Percentiles rank a stretch among this genome's conserved stretches.
These are phyloP conservation scores for Tulasnella calospora DNA, from an alignment of 768 basidiomycete genomes.

Conservation along the genomic window DNA sequence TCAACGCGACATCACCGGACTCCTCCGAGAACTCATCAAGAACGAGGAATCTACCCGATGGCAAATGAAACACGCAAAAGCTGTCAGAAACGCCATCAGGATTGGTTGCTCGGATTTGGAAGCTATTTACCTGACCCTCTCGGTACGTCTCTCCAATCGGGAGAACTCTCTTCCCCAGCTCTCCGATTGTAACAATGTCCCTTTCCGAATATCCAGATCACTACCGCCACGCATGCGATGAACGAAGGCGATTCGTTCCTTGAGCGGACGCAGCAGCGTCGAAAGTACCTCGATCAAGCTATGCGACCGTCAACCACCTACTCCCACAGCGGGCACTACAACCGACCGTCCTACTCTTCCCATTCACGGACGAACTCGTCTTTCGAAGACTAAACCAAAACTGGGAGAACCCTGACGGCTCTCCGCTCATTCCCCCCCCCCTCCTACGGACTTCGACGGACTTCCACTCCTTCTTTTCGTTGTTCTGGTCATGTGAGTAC, in stretches of 20 bases:
- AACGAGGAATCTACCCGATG: slow-evolving; percentile 22
- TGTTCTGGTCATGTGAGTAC: background rate
- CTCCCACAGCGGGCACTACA: background rate
- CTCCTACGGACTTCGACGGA: background rate
- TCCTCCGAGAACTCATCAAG: slow-evolving; percentile 23
- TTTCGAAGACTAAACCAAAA: background rate
- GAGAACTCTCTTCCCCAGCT: background rate
- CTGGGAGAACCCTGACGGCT: background rate
- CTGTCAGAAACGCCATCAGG: slow-evolving; percentile 23
- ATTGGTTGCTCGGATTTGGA: slow-evolving; percentile 25
- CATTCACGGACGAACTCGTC: background rate
- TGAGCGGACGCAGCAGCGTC: background rate
- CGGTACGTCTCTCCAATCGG: slow-evolving; percentile 5
- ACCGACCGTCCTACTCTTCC: background rate
- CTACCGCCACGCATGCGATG: background rate
- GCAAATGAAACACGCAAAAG: slow-evolving; percentile 24
- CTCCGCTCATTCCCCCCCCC: background rate
- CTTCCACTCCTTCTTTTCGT: background rate
- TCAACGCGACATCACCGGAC: slow-evolving; percentile 23
- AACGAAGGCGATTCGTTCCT: background rate
- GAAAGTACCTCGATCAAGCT: slow-evolving; percentile 5
- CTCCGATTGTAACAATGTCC: background rate
- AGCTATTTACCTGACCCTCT: slow-evolving; percentile 22
- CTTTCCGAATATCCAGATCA: background rate
- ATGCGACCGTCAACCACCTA: background rate